A percentile compares a stretch with the other conserved stretches of the same genome.
phyloP scores from a whole-genome alignment of 192 early-diverging fungal species.

The Physocladia obscura region DNA sequence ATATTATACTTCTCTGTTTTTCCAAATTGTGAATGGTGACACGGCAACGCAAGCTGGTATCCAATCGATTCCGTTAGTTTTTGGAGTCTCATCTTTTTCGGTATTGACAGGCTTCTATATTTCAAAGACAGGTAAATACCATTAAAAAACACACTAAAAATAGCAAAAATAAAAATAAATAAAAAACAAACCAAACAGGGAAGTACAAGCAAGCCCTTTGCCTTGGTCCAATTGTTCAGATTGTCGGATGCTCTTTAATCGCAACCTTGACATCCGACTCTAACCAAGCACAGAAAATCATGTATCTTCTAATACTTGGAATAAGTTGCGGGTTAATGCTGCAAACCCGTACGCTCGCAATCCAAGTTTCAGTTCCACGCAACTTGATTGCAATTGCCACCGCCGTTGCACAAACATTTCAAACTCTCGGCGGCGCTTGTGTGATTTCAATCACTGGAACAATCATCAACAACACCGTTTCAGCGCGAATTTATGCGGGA shows the following conservation, averaged over 20 bases:
- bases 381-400: not conserved
- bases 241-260: not conserved
- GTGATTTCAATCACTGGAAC: slow-evolving; percentile 66
- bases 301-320: slow-evolving; percentile 68
- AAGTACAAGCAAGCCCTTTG: slow-evolving; percentile 18
- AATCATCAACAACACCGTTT: slow-evolving; percentile 60
- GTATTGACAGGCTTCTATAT: slow-evolving; percentile 68
- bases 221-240: not conserved
- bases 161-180: too few relatives aligned
- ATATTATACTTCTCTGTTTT: slow-evolving; percentile 68
- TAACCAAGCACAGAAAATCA: slow-evolving; percentile 47
- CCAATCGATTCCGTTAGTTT: slow-evolving; percentile 70
- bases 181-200: slow-evolving; percentile 43
- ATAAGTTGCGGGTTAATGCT: slow-evolving; percentile 61
- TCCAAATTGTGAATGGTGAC: slow-evolving; percentile 66
- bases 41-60: slow-evolving; percentile 73
- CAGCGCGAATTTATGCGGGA: too few relatives aligned
- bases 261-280: slow-evolving; percentile 44
- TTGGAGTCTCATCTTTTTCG: slow-evolving; percentile 66
- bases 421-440: slow-evolving; percentile 60
- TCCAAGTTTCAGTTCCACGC: not conserved
- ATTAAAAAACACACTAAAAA: too few relatives aligned
- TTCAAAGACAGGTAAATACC: too few relatives aligned
- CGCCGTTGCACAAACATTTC: slow-evolving; percentile 58
- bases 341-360: not conserved